phyloP scores from a whole-genome alignment of 2,329 filamentous ascomycete species.

The Nigrospora sphaerica region DNA sequence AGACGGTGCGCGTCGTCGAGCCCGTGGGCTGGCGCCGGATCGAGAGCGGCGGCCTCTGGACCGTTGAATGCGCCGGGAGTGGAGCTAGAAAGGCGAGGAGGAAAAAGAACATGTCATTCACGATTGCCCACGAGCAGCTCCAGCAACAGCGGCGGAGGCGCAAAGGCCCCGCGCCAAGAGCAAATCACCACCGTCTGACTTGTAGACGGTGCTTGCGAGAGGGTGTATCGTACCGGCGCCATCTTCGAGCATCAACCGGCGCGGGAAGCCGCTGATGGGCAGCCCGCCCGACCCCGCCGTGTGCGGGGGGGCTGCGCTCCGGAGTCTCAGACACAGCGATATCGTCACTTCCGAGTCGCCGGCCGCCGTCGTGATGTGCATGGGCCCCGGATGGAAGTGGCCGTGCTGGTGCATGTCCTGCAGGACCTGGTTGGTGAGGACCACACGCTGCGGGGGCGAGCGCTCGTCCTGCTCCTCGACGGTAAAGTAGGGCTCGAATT shows the following conservation, averaged over 20 bases:
- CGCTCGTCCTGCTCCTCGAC: slow-evolving; percentile 14
- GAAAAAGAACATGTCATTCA: neutral
- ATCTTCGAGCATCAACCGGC: slow-evolving; percentile 20
- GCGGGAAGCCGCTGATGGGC: slow-evolving; percentile 23
- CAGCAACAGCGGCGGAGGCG: neutral
- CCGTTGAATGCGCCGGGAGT: neutral
- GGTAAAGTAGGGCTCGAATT: slow-evolving; percentile 23
- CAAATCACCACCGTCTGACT: too few species aligned
- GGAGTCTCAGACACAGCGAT: slow-evolving; percentile 17
- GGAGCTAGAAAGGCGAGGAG: neutral
- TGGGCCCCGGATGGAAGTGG: slow-evolving; percentile 17
- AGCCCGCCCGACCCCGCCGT: slow-evolving; percentile 14
- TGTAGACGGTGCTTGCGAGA: neutral
- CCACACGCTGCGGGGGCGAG: slow-evolving; percentile 14
- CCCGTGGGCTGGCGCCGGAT: neutral
- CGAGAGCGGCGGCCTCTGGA: neutral
- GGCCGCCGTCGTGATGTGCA: slow-evolving; percentile 13
- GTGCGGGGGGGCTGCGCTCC: neutral
- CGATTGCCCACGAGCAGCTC: neutral
- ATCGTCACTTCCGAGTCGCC: slow-evolving; percentile 17
- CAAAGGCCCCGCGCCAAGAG: neutral
- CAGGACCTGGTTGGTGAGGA: slow-evolving; percentile 16
- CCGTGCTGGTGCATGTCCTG: slow-evolving; percentile 23
- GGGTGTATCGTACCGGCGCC: slow-evolving; percentile 1
- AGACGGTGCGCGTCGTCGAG: neutral